Conservation (phyloP, 345 rosid species). For the Hevea brasiliensis region DNA sequence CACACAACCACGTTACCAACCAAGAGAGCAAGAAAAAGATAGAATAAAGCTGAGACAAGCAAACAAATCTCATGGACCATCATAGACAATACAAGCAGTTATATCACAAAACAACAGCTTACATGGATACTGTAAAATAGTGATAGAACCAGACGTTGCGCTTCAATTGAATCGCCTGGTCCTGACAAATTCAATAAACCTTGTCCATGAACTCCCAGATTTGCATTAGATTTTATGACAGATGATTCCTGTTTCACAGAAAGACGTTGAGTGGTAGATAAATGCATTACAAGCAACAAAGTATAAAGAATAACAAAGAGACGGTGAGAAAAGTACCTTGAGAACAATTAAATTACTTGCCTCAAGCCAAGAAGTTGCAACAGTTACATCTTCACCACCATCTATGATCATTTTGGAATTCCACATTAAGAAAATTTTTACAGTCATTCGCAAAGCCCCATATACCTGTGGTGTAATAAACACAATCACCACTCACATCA, state of each 20-base stretch:
- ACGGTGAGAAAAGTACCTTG: constrained; percentile 50
- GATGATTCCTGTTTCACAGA: constrained; percentile 68
- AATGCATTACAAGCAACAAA: constrained; percentile 20
- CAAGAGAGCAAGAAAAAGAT: neutral
- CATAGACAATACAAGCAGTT: neutral
- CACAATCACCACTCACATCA: neutral
- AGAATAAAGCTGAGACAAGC: neutral
- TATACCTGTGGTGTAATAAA: constrained; percentile 58
- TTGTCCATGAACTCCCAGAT: constrained; percentile 97
- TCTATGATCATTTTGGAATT: constrained; percentile 85
- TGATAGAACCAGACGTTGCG: constrained; percentile 88
- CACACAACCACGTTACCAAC: neutral
- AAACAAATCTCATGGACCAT: constrained; percentile 2
- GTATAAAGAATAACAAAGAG: neutral
- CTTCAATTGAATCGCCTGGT: constrained; percentile 85
- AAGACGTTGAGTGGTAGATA: constrained; percentile 7
- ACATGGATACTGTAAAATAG: constrained; percentile 91
- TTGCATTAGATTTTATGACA: constrained; percentile 88
- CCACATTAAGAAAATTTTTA: constrained; percentile 96
- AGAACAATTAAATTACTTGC: constrained; percentile 90
- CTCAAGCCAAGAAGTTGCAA: constrained; percentile 88
- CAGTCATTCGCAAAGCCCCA: constrained; percentile 97
- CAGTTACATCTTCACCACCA: constrained; percentile 78
- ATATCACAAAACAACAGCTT: constrained; percentile 24
- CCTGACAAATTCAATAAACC: constrained; percentile 94